Base-by-base conservation (phyloP, 2,329 filamentous ascomycete genomes). In the Cercospora sojina region DNA sequence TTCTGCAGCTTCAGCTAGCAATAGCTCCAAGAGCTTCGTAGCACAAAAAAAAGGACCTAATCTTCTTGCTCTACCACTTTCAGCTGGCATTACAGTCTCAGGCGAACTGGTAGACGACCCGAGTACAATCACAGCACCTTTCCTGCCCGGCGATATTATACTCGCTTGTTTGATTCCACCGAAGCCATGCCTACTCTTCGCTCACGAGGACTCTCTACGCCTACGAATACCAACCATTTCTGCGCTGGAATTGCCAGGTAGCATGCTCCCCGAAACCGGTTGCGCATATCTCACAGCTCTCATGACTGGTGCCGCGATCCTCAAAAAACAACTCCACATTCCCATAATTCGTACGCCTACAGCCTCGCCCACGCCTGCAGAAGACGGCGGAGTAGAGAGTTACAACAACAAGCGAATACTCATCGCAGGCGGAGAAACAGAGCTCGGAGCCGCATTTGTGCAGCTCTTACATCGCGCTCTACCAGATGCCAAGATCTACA, bases 271-370 rank as follows among this genome's bases (percentile, higher is more conserved):
- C 29, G 59, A 63, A 16, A 60, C 47, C 29, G 65, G 60, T 20
- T 64, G 55, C n/a, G 49, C 56, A 5, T 64, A 67, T 20, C 58
- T 67, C 31, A 67, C 61, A 12, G 58, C 61, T 3, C 65, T 67
- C 12, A 35, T 67, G 31, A 41, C 62, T 5, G 65, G 60, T 16
- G 65, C 65, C 16, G 61, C 61, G 8, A 64, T 67, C 9, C 35
- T 67, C 4, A 67, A 67, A 61, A 20, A 67, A 61, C 55, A 67
- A 31, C 47, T 67, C 16, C 65, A 64, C 35, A 64, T 67, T 8
- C 65, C 65, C 5, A 57, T 67, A 27, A 59, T 53, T 2, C 55
- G 65, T 1, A 67, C 65, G 6, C 65, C 65, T 8, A 61, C 55
- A 20, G 65, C 65, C 0, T 64, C 61, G 0, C 65, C 65, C 18